These are phyloP conservation scores for Chaetoceros muelleri DNA, from an alignment of 108 stramenopile genomes.

Conservation along the genomic window DNA sequence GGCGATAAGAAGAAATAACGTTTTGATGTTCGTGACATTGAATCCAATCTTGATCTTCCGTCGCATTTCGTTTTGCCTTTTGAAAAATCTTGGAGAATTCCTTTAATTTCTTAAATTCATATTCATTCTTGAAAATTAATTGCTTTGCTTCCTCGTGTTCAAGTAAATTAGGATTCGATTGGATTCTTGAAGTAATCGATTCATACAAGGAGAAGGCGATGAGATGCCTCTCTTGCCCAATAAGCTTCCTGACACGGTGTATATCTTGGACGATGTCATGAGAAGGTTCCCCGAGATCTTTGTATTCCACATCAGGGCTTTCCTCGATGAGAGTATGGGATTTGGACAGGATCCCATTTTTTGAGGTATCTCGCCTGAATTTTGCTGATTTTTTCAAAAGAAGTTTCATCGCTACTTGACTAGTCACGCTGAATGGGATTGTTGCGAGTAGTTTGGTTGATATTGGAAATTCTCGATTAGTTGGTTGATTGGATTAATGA, in stretches of 20 bases:
- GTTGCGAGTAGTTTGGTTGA: too few species aligned
- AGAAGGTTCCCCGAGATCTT: not conserved
- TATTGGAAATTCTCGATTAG: too few species aligned
- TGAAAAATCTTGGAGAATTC: not conserved
- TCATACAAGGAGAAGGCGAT: not conserved
- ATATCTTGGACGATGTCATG: not conserved
- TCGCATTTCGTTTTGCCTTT: not conserved
- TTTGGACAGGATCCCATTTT: too few species aligned
- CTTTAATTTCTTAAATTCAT: not conserved
- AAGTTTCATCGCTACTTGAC: too few species aligned
- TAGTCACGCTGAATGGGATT: too few species aligned
- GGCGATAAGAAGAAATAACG: constrained; percentile 65
- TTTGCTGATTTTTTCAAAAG: too few species aligned
- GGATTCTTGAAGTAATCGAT: not conserved
- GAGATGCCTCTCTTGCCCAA: not conserved
- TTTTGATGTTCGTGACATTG: not conserved
- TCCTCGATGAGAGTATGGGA: too few species aligned
- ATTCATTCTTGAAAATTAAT: not conserved
- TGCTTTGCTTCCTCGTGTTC: not conserved
- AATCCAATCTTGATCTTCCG: not conserved
- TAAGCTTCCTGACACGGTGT: not conserved
- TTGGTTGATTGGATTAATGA: too few species aligned
- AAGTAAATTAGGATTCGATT: not conserved
- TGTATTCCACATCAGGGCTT: not conserved
- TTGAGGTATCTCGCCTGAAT: too few species aligned